Evolutionary conservation across 148 eudicot genomes (phyloP).

Genomic region (Camellia lanceoleosa): DNA sequence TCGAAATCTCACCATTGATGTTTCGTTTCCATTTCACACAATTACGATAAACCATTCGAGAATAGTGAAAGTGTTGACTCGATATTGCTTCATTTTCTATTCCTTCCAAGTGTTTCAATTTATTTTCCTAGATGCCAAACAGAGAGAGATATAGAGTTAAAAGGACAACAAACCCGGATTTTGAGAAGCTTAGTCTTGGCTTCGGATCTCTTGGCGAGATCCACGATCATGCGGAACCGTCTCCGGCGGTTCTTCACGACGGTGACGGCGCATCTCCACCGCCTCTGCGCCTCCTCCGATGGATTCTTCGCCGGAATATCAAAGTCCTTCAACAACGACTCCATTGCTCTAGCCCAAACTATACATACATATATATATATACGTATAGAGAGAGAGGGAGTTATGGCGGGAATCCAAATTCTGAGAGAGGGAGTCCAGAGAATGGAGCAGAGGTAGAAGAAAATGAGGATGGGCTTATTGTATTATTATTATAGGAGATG

Average conservation of each 20-base stretch:
- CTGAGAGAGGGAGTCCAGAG: too few species aligned
- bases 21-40: too few species aligned
- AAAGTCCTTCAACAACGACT: constrained; percentile 37
- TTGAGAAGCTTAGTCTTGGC: constrained; percentile 29
- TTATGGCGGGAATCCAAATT: too few species aligned
- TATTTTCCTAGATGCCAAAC: not conserved
- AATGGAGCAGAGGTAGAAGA: too few species aligned
- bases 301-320: constrained; percentile 42
- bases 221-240: constrained; percentile 48
- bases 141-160: not conserved
- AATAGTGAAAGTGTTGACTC: not conserved
- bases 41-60: too few species aligned
- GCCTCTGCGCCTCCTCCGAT: constrained; percentile 40
- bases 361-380: not conserved
- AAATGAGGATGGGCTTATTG: too few species aligned
- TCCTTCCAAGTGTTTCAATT: not conserved
- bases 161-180: constrained; percentile 31
- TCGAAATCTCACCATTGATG: too few species aligned
- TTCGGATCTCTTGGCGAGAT: constrained; percentile 41
- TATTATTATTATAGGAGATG: too few species aligned
- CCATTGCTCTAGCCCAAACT: not conserved
- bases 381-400: not conserved
- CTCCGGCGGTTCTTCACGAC: constrained; percentile 42
- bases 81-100: not conserved
- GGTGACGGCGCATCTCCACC: constrained; percentile 51